phyloP scores from a whole-genome alignment of 768 basidiomycete species.

The Gymnopilus junonius region DNA sequence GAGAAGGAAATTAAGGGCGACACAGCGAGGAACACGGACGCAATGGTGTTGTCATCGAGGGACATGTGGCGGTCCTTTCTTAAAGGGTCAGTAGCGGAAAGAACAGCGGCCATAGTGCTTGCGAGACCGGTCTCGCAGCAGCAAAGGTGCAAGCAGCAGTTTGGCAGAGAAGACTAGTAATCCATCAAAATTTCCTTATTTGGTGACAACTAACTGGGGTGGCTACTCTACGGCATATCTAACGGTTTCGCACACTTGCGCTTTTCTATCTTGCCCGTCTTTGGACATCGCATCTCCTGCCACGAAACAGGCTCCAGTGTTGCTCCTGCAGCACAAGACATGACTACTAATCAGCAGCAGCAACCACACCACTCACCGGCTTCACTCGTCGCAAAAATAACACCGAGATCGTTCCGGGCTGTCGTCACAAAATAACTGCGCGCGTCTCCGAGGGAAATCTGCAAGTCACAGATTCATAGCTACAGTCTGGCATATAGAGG shows the following conservation, averaged over 20 bases:
- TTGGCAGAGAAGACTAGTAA: constrained; percentile 20
- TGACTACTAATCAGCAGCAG: neutral
- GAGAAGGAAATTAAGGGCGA: constrained; percentile 12
- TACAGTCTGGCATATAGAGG: neutral
- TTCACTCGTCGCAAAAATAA: constrained; percentile 90
- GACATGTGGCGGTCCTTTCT: constrained; percentile 64
- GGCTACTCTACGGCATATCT: constrained; percentile 42
- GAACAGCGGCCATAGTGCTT: constrained; percentile 63
- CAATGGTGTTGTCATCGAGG: constrained; percentile 67
- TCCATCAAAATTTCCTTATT: constrained; percentile 31
- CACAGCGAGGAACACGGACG: constrained; percentile 40
- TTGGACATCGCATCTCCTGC: constrained; percentile 90
- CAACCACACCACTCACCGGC: constrained; percentile 55
- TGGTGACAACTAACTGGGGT: constrained; percentile 25
- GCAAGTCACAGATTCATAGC: neutral
- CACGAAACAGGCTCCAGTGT: constrained; percentile 88
- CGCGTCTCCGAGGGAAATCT: constrained; percentile 90
- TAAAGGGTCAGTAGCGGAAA: constrained; percentile 61
- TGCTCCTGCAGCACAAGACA: constrained; percentile 49
- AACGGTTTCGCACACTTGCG: constrained; percentile 90
- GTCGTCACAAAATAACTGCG: constrained; percentile 93
- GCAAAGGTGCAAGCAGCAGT: constrained; percentile 17
- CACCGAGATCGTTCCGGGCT: constrained; percentile 87
- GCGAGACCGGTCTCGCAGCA: constrained; percentile 26
- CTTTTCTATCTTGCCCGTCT: constrained; percentile 78